These are phyloP conservation scores for Litsea cubeba DNA, from an alignment of 164 flowering plant species.

Conservation along the genomic window DNA sequence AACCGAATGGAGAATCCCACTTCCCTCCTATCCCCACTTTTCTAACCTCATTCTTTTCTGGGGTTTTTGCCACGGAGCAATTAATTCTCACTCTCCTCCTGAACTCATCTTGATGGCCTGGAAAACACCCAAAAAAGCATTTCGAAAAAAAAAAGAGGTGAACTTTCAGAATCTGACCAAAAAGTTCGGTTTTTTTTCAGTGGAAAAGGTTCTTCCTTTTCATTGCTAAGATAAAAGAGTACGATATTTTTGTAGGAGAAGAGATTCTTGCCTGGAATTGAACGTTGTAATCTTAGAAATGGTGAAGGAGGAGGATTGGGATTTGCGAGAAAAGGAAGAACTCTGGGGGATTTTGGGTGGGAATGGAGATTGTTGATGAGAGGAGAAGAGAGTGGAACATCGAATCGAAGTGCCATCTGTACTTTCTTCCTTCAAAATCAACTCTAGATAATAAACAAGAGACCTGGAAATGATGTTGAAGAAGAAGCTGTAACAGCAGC, in stretches of 20 bases:
- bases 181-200: background rate
- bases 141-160: no score
- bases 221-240: no score
- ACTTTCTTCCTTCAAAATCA: no score
- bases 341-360: background rate
- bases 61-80: slow-evolving; percentile 12
- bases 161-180: background rate
- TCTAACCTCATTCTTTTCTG: slow-evolving; percentile 9
- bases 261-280: slow-evolving; percentile 12
- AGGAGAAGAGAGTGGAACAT: slow-evolving; percentile 8
- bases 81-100: slow-evolving; percentile 10
- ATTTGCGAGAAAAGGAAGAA: background rate
- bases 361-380: background rate
- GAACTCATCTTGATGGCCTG: slow-evolving; percentile 3
- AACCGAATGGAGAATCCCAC: background rate
- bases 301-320: background rate
- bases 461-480: background rate
- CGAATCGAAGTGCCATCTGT: slow-evolving; percentile 12
- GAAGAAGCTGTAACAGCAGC: background rate
- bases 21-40: background rate
- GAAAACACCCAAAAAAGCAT: background rate
- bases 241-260: background rate
- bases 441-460: background rate
- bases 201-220: background rate
- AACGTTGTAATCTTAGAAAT: slow-evolving; percentile 7